Evolutionary conservation across 129 eudicot genomes (phyloP).

Genomic region (Centrapalus pauciflorus): DNA sequence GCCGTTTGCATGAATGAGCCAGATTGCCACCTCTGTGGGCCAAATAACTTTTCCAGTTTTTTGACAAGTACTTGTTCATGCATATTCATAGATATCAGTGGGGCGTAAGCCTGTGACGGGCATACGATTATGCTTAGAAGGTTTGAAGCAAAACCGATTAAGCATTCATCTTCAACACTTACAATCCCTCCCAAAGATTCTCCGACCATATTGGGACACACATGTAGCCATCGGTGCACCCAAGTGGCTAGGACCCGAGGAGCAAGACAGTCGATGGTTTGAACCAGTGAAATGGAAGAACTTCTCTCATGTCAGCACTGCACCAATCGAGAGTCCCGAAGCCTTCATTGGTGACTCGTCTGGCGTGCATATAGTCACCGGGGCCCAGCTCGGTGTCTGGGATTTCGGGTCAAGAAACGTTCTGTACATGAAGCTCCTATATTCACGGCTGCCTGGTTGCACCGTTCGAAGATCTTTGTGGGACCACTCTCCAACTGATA

Average conservation of each 20-base stretch:
- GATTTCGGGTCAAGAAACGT: slow-evolving; percentile 77
- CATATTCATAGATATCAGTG: slow-evolving; percentile 50
- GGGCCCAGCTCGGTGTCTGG: slow-evolving; percentile 78
- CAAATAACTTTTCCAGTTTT: too few relatives aligned
- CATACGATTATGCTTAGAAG: slow-evolving; percentile 58
- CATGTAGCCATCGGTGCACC: slow-evolving; percentile 75
- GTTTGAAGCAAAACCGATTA: slow-evolving; percentile 53
- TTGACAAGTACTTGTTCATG: neutral
- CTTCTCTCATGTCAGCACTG: slow-evolving; percentile 70
- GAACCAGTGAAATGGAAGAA: slow-evolving; percentile 77
- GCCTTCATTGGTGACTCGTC: slow-evolving; percentile 49
- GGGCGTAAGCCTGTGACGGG: slow-evolving; percentile 74
- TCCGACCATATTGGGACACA: slow-evolving; percentile 69
- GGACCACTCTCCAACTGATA: slow-evolving; percentile 49
- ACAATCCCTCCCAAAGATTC: slow-evolving; percentile 59
- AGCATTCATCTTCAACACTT: slow-evolving; percentile 56
- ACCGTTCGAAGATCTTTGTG: slow-evolving; percentile 62
- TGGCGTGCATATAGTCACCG: slow-evolving; percentile 62
- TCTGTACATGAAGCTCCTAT: slow-evolving; percentile 61
- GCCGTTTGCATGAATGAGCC: too few relatives aligned
- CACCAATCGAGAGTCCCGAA: slow-evolving; percentile 68
- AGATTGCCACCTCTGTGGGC: too few relatives aligned
- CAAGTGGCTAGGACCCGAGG: slow-evolving; percentile 77
- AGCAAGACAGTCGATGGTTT: slow-evolving; percentile 79
- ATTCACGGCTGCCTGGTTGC: slow-evolving; percentile 58